These are phyloP conservation scores for Verticillium zaregamsianum DNA, from an alignment of 2,329 filamentous ascomycete genomes.

Conservation along the genomic window DNA sequence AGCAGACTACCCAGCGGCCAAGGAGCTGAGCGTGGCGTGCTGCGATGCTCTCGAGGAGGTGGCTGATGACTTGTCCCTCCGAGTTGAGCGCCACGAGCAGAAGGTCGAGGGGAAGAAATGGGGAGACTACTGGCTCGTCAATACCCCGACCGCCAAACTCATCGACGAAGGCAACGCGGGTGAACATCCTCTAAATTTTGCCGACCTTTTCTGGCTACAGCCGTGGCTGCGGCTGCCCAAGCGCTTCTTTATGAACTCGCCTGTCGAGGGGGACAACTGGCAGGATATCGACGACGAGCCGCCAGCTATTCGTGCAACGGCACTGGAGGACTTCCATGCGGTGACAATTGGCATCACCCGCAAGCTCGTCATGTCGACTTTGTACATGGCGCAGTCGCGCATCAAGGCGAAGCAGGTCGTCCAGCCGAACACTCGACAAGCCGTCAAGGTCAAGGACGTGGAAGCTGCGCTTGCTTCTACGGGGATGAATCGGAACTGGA, in stretches of 20 bases:
- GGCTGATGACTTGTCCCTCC: conserved; percentile 60
- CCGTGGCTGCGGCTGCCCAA: conserved; percentile 62
- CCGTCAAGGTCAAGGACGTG: conserved; percentile 42
- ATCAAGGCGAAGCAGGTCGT: conserved; percentile 45
- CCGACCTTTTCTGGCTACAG: conserved; percentile 52
- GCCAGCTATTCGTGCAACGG: conserved; percentile 70
- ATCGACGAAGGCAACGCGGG: conserved; percentile 5
- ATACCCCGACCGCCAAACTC: conserved; percentile 26
- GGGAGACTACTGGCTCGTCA: conserved; percentile 65
- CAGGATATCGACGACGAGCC: conserved; percentile 50
- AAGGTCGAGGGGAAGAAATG: conserved; percentile 55
- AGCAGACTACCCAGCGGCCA: conserved; percentile 64
- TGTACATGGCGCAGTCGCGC: conserved; percentile 69
- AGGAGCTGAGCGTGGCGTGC: conserved; percentile 66
- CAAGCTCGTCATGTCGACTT: conserved; percentile 62
- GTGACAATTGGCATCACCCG: conserved; percentile 64
- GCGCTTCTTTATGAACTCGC: conserved; percentile 71
- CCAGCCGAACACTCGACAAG: conserved; percentile 19
- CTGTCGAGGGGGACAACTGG: conserved; percentile 64
- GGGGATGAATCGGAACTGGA: conserved; percentile 31
- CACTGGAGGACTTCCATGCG: conserved; percentile 71
- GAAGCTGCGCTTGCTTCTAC: conserved; percentile 44
- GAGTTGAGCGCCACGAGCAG: conserved; percentile 62
- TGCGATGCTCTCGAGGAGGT: conserved; percentile 62
- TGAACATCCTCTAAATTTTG: conserved; percentile 26